phyloP scores from a whole-genome alignment of 805 yeast species.

The Myxozyma monticola region DNA sequence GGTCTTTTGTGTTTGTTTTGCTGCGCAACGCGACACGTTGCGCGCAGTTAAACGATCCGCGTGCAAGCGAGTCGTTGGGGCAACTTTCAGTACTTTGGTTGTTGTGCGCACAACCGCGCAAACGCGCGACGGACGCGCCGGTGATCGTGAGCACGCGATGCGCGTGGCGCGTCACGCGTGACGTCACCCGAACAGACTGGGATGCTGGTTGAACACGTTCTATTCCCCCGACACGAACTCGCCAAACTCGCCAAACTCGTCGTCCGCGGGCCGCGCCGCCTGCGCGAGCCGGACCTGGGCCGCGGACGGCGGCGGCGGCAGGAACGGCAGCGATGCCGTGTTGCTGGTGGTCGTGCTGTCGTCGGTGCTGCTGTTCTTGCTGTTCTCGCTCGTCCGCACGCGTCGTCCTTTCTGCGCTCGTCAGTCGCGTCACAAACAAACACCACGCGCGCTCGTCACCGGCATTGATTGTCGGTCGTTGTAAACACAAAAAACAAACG shows the following conservation, averaged over 20 bases:
- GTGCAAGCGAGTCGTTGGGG: too few species aligned
- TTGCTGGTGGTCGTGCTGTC: too few species aligned
- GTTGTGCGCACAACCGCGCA: too few species aligned
- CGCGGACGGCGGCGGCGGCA: constrained; percentile 37
- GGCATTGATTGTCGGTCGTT: not conserved
- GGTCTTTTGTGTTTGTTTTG: too few species aligned
- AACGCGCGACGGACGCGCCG: too few species aligned
- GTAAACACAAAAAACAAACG: too few species aligned
- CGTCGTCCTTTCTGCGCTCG: not conserved
- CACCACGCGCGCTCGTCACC: not conserved
- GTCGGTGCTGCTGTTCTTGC: not conserved
- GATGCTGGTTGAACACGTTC: not conserved
- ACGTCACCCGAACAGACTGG: not conserved
- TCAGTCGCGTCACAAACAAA: not conserved
- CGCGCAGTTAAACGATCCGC: too few species aligned
- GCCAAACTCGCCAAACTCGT: constrained; percentile 13
- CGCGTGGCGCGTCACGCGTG: too few species aligned
- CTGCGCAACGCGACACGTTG: too few species aligned
- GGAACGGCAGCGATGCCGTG: constrained; percentile 9
- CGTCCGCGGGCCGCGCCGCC: constrained; percentile 4
- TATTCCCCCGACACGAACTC: constrained; percentile 12
- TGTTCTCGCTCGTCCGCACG: not conserved
- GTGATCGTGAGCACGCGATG: too few species aligned
- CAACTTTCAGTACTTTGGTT: too few species aligned
- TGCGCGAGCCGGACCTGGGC: constrained; percentile 13